Evolutionary conservation across 176 grass and related monocot genomes (phyloP).

Genomic region (Paspalum vaginatum): DNA sequence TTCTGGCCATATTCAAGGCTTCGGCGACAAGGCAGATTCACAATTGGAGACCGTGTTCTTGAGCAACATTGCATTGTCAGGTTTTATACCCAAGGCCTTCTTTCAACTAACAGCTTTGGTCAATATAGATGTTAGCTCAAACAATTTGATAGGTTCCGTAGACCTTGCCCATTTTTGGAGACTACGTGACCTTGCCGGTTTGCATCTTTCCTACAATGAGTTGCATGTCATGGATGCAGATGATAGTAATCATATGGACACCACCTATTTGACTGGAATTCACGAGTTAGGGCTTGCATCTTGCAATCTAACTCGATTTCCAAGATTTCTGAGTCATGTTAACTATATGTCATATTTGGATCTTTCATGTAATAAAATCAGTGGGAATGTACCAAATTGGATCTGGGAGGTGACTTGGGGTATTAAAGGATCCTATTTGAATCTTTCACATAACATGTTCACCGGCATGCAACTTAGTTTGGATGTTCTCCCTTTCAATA

Average conservation of each 20-base stretch:
- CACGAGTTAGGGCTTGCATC: neutral
- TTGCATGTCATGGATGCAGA: conserved; percentile 15
- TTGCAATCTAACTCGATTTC: conserved; percentile 26
- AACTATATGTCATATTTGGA: neutral
- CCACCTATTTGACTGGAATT: neutral
- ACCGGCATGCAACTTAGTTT: neutral
- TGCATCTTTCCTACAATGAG: conserved; percentile 41
- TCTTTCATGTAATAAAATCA: conserved; percentile 41
- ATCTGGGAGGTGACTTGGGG: conserved; percentile 26
- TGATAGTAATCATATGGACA: neutral
- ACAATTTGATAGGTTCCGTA: conserved; percentile 33
- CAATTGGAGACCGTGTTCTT: neutral
- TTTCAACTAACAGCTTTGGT: conserved; percentile 2
- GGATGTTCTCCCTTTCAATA: neutral
- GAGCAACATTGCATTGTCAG: neutral
- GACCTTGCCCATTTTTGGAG: conserved; percentile 2
- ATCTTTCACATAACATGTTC: conserved; percentile 29
- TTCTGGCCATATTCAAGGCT: neutral
- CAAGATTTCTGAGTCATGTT: neutral
- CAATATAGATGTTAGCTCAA: neutral
- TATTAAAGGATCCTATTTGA: neutral
- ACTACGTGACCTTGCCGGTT: neutral
- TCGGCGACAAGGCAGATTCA: neutral
- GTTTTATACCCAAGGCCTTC: conserved; percentile 1
- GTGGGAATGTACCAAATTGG: conserved; percentile 37